A percentile compares a stretch with the other conserved stretches of the same genome.
Evolutionary conservation across 805 yeast species (phyloP).

Genomic region (Kodamaea restingae): DNA sequence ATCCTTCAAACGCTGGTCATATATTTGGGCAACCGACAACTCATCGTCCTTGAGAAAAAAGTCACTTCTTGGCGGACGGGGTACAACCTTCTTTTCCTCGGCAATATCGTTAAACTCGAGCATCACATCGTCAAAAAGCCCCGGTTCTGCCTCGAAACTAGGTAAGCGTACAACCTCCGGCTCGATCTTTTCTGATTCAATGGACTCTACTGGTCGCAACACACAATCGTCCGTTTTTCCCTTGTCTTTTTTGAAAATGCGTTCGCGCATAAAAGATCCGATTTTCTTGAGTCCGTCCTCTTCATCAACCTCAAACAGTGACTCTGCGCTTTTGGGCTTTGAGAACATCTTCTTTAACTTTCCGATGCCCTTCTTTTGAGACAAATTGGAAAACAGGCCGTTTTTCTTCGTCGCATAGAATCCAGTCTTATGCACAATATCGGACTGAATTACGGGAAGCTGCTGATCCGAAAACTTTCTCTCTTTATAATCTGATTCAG

Average conservation of each 20-base stretch:
- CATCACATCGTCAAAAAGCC: constrained; percentile 29
- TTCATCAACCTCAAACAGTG: not conserved
- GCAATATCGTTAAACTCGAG: constrained; percentile 20
- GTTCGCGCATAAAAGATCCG: not conserved
- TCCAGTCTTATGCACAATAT: not conserved
- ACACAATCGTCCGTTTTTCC: not conserved
- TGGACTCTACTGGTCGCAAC: not conserved
- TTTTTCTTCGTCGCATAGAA: not conserved
- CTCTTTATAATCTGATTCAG: too few species aligned
- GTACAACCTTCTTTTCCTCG: not conserved
- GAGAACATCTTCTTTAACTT: constrained; percentile 2
- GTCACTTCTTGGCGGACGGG: constrained; percentile 12
- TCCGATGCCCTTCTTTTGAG: not conserved
- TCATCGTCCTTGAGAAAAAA: constrained; percentile 40
- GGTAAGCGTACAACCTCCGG: constrained; percentile 16
- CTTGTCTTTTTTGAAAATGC: constrained; percentile 1
- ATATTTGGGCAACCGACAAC: constrained; percentile 37
- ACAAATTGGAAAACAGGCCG: not conserved
- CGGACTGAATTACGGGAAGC: too few species aligned
- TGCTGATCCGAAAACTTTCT: too few species aligned
- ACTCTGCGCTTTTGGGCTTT: not conserved
- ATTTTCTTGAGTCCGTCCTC: not conserved
- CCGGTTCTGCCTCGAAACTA: constrained; percentile 23
- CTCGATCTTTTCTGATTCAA: not conserved
- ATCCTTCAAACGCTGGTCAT: constrained; percentile 36